Conservation (phyloP, 73 alveolate genomes). For the Paramecium caudatum region DNA sequence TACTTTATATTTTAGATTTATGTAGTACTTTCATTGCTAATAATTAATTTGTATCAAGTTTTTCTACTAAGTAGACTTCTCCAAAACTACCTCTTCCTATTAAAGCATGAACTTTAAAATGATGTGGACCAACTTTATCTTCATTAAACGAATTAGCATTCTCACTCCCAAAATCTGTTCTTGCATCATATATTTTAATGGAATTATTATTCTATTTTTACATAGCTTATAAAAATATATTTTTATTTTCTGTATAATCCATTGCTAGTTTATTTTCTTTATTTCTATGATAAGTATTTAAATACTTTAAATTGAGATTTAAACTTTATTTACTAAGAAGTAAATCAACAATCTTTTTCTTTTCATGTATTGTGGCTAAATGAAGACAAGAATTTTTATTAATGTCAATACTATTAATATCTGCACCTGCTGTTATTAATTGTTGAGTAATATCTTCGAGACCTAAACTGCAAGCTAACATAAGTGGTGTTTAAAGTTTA, state of each 20-base stretch:
- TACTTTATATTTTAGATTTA: slow-evolving; percentile 89
- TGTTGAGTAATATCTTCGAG: slow-evolving; percentile 69
- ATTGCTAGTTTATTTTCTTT: slow-evolving; percentile 57
- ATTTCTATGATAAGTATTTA: slow-evolving; percentile 34
- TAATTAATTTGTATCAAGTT: slow-evolving; percentile 80
- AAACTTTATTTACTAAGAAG: slow-evolving; percentile 60
- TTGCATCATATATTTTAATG: slow-evolving; percentile 65
- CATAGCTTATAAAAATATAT: slow-evolving; percentile 50
- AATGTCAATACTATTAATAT: slow-evolving; percentile 65
- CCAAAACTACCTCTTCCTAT: slow-evolving; percentile 98
- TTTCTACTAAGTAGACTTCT: slow-evolving; percentile 94
- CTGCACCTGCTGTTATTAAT: slow-evolving; percentile 77
- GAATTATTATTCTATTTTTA: slow-evolving; percentile 63
- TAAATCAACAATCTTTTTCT: slow-evolving; percentile 64
- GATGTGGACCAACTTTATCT: slow-evolving; percentile 76
- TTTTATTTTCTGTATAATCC: neutral
- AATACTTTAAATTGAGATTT: slow-evolving; percentile 46
- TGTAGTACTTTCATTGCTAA: slow-evolving; percentile 97
- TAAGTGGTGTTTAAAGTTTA: slow-evolving; percentile 66
- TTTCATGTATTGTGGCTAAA: slow-evolving; percentile 67
- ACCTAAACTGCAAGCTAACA: slow-evolving; percentile 73
- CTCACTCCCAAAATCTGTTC: slow-evolving; percentile 73
- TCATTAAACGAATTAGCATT: slow-evolving; percentile 48
- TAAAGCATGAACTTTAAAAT: slow-evolving; percentile 72
- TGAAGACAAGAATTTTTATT: slow-evolving; percentile 72